Evolutionary conservation across 2,329 filamentous ascomycete genomes (phyloP).

Genomic region (Cryphonectria nitschkei): DNA sequence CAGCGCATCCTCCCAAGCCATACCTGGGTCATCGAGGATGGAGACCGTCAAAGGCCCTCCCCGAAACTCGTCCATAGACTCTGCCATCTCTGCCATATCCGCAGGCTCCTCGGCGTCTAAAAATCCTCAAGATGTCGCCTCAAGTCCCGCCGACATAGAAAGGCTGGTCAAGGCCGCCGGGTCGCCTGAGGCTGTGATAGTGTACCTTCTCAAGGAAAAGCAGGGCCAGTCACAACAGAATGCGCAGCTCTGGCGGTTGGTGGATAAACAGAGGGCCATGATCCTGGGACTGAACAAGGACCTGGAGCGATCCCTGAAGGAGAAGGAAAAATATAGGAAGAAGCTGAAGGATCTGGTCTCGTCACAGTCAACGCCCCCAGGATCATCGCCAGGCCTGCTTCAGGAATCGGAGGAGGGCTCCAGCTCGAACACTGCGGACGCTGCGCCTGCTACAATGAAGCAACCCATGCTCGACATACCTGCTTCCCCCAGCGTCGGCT

Average conservation of each 20-base stretch:
- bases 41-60: conserved; percentile 50
- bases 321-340: conserved; percentile 91
- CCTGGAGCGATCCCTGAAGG: conserved; percentile 85
- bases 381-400: conserved; percentile 28
- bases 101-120: conserved; percentile 61
- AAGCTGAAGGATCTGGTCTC: conserved; percentile 78
- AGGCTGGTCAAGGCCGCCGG: conserved; percentile 82
- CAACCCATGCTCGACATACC: conserved; percentile 43
- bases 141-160: conserved; percentile 75
- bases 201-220: conserved; percentile 89
- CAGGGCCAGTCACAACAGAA: conserved; percentile 88
- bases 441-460: conserved; percentile 37
- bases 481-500: conserved; percentile 54
- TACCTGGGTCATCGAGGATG: conserved; percentile 52
- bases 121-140: conserved; percentile 59
- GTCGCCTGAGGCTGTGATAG: conserved; percentile 85
- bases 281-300: conserved; percentile 94
- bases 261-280: conserved; percentile 95
- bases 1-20: conserved; percentile 44
- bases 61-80: conserved; percentile 89
- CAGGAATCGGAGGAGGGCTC: conserved; percentile 25
- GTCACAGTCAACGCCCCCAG: conserved; percentile 39
- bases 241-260: conserved; percentile 88
- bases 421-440: conserved; percentile 32
- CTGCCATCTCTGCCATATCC: conserved; percentile 81